phyloP scores from a whole-genome alignment of 1,139 yeast species.

The Hyphopichia fennica region DNA sequence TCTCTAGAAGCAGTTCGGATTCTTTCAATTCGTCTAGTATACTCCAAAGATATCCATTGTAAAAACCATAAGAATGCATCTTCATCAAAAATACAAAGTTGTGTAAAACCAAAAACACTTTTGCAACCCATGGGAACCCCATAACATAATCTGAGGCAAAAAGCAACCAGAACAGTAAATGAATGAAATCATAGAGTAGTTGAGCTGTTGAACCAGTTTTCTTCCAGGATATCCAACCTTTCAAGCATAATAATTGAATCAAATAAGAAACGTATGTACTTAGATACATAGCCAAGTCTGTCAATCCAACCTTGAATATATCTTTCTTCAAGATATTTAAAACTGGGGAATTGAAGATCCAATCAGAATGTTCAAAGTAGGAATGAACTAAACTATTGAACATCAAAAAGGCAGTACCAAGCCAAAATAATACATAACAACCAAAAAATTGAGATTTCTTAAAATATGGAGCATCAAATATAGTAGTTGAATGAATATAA shows the following conservation, averaged over 20 bases:
- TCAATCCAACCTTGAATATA: constrained; percentile 59
- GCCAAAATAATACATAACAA: constrained; percentile 68
- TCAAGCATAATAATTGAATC: constrained; percentile 52
- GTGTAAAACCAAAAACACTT: constrained; percentile 78
- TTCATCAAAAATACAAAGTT: constrained; percentile 88
- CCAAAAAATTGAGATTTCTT: constrained; percentile 56
- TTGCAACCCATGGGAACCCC: constrained; percentile 82
- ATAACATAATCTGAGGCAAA: constrained; percentile 47
- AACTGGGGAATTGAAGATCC: constrained; percentile 48
- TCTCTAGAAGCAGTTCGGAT: constrained; percentile 36
- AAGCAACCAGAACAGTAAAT: constrained; percentile 49
- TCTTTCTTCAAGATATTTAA: constrained; percentile 53
- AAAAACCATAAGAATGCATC: constrained; percentile 86
- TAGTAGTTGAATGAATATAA: constrained; percentile 40
- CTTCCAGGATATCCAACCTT: constrained; percentile 54
- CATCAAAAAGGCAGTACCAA: constrained; percentile 55
- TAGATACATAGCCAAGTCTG: constrained; percentile 71
- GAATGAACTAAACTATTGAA: constrained; percentile 49
- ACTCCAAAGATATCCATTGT: constrained; percentile 84
- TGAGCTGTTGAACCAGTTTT: constrained; percentile 61
- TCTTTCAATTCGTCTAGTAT: constrained; percentile 55
- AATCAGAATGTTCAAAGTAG: constrained; percentile 24
- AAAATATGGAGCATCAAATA: constrained; percentile 47
- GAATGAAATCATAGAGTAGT: constrained; percentile 52
- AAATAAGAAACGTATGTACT: constrained; percentile 55